Evolutionary conservation across 2,329 filamentous ascomycete genomes (phyloP).

Genomic region (Thielaviopsis populi): DNA sequence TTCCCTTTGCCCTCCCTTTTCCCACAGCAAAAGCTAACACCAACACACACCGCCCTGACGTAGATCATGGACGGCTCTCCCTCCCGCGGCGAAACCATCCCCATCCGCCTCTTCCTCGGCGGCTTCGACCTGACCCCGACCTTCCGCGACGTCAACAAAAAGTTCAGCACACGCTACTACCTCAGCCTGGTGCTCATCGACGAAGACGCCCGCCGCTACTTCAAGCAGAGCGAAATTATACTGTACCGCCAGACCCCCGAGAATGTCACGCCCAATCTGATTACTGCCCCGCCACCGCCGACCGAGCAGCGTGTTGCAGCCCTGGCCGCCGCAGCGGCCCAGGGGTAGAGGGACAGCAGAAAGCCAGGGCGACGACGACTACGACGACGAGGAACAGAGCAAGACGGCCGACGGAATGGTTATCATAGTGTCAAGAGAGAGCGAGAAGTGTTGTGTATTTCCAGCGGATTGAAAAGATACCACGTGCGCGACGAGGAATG

Average conservation of each 20-base stretch:
- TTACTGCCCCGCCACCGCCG: constrained; percentile 25
- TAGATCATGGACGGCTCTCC: constrained; percentile 99
- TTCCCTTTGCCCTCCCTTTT: not conserved
- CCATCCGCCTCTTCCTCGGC: constrained; percentile 89
- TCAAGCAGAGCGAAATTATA: constrained; percentile 98
- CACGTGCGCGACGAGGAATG: not conserved
- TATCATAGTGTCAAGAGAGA: not conserved
- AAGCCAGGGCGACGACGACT: too few relatives aligned
- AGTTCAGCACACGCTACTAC: constrained; percentile 97
- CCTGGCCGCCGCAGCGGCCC: constrained; percentile 22
- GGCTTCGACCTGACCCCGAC: constrained; percentile 96
- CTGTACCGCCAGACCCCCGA: constrained; percentile 72
- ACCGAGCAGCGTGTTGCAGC: constrained; percentile 31
- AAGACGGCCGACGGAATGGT: not conserved
- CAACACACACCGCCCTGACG: not conserved
- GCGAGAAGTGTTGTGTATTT: not conserved
- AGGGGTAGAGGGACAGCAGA: constrained; percentile 18
- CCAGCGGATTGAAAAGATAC: constrained; percentile 6
- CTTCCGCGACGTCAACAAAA: constrained; percentile 99
- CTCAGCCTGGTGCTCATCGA: constrained; percentile 90
- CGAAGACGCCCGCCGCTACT: constrained; percentile 93
- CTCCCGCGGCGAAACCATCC: constrained; percentile 84
- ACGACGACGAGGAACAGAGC: too few relatives aligned
- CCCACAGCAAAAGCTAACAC: not conserved
- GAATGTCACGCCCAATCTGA: constrained; percentile 16